Conservation (phyloP, 2,329 filamentous ascomycete species). For the Curvularia spicifera region DNA sequence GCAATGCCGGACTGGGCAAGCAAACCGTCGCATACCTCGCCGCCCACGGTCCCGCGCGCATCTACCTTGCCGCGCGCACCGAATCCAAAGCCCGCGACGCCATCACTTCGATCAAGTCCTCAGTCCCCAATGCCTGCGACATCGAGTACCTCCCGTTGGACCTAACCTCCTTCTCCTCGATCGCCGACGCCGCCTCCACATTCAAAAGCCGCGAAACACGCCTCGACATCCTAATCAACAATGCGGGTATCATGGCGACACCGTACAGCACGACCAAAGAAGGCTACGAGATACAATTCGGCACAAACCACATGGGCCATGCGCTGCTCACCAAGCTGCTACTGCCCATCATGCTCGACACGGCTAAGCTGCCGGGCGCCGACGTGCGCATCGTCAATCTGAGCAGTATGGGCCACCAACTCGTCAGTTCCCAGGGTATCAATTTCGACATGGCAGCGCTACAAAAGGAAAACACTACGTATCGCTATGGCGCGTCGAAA, state of each 20-base stretch:
- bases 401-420: constrained; percentile 40
- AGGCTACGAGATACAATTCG: constrained; percentile 60
- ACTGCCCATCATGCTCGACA: constrained; percentile 52
- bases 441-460: constrained; percentile 46
- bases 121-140: constrained; percentile 43
- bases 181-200: constrained; percentile 45
- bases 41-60: constrained; percentile 52
- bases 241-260: constrained; percentile 54
- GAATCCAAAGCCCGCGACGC: constrained; percentile 51
- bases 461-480: constrained; percentile 30
- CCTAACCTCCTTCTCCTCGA: constrained; percentile 52
- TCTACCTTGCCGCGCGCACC: constrained; percentile 57
- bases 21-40: constrained; percentile 54
- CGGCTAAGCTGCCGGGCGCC: constrained; percentile 45
- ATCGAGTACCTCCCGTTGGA: constrained; percentile 52
- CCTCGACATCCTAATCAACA: constrained; percentile 56
- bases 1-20: constrained; percentile 57
- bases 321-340: constrained; percentile 57
- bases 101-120: constrained; percentile 49
- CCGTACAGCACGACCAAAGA: constrained; percentile 53
- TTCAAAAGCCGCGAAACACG: constrained; percentile 48
- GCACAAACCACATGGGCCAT: constrained; percentile 61
- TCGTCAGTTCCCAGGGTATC: constrained; percentile 40
- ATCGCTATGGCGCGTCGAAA: constrained; percentile 58
- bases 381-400: constrained; percentile 57